These are phyloP conservation scores for Geum urbanum DNA, from an alignment of 306 rosid genomes.

Conservation along the genomic window DNA sequence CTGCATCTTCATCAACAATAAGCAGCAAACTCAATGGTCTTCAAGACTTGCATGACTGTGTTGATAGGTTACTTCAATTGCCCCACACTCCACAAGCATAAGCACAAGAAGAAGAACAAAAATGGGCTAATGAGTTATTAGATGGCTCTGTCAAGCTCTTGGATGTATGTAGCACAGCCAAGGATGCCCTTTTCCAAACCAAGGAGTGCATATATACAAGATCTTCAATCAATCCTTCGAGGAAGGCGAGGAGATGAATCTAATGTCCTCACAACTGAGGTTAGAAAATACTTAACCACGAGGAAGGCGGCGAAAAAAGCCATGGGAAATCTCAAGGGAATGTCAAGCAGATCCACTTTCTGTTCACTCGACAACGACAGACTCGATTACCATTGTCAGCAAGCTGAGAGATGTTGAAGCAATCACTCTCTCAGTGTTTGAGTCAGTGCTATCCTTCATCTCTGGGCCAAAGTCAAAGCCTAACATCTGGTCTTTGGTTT, in stretches of 20 bases:
- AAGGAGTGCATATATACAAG: conserved; percentile 34
- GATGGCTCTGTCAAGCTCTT: conserved; percentile 37
- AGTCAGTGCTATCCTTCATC: conserved; percentile 32
- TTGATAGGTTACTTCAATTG: conserved; percentile 26
- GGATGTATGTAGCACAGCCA: conserved; percentile 22
- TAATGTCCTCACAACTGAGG: conserved; percentile 21
- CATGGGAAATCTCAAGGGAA: conserved; percentile 9
- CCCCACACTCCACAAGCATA: conserved; percentile 34
- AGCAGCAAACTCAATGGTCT: conserved; percentile 29
- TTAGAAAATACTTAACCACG: conserved; percentile 34
- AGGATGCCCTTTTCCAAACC: conserved; percentile 7
- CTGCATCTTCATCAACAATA: conserved; percentile 30
- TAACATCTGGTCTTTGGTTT: conserved; percentile 28
- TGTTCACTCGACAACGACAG: background rate
- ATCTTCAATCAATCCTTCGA: conserved; percentile 31
- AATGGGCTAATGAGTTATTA: conserved; percentile 31
- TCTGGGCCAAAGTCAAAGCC: conserved; percentile 19
- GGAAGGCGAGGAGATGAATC: conserved; percentile 15
- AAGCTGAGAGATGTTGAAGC: conserved; percentile 32
- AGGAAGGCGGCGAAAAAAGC: conserved; percentile 34
- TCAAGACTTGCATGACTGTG: conserved; percentile 30
- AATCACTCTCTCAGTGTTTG: conserved; percentile 13
- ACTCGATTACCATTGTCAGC: conserved; percentile 12
- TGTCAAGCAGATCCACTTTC: background rate
- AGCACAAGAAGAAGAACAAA: conserved; percentile 23